Conservation (phyloP, 225 moss, liverwort and hornwort species). For the Takakia lepidozioides region DNA sequence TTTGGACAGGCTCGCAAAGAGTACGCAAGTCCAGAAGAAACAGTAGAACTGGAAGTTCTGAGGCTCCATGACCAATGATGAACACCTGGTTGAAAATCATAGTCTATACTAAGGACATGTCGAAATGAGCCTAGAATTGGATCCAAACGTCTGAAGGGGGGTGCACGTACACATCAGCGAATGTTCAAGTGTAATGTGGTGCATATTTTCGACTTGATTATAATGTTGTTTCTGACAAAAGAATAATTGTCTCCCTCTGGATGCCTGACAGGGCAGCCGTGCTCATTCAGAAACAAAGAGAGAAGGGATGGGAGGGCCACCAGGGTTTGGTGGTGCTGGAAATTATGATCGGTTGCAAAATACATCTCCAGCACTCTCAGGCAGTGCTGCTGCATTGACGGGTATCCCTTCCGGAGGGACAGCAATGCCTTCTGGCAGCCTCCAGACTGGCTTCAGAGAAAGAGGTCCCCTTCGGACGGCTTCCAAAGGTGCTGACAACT, state of each 20-base stretch:
- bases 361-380: conserved; percentile 20
- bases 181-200: too few relatives aligned
- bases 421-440: conserved; percentile 6
- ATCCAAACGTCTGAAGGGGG: too few relatives aligned
- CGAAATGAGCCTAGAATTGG: too few relatives aligned
- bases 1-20: too few relatives aligned
- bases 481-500: conserved; percentile 34
- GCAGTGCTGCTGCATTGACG: conserved; percentile 9
- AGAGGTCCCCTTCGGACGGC: conserved; percentile 35
- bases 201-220: too few relatives aligned
- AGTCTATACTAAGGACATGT: too few relatives aligned
- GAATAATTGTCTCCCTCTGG: neutral
- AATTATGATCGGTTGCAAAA: conserved; percentile 6
- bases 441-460: conserved; percentile 24
- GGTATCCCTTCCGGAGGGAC: neutral
- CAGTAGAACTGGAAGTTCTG: too few relatives aligned
- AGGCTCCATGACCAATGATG: too few relatives aligned
- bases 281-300: conserved; percentile 30
- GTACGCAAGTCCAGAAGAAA: too few relatives aligned
- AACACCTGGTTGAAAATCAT: too few relatives aligned
- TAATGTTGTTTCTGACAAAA: neutral
- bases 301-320: conserved; percentile 44
- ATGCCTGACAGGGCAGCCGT: conserved; percentile 47
- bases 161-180: too few relatives aligned
- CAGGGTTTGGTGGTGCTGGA: conserved; percentile 28